These are phyloP conservation scores for Calocybe gambosa DNA, from an alignment of 1,284 basidiomycete species.

Conservation along the genomic window DNA sequence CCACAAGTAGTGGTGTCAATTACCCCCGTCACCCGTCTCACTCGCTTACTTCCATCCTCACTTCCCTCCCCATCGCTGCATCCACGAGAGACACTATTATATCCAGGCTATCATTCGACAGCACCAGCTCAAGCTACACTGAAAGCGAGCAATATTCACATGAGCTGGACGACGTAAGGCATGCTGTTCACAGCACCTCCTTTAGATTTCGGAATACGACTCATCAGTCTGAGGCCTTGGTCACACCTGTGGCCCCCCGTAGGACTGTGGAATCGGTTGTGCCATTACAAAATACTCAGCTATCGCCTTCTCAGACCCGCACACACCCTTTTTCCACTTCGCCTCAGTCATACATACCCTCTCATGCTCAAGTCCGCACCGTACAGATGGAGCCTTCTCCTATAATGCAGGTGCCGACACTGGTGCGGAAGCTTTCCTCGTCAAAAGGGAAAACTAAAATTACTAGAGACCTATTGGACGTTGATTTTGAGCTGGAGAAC, in stretches of 20 bases:
- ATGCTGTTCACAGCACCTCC: constrained; percentile 4
- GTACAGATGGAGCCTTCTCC: constrained; percentile 49
- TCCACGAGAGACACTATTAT: constrained; percentile 49
- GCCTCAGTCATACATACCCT: constrained; percentile 20
- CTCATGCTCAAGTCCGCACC: constrained; percentile 32
- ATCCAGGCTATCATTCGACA: constrained; percentile 46
- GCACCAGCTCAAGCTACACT: constrained; percentile 35
- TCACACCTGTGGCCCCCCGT: constrained; percentile 17
- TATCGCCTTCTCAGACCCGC: constrained; percentile 11
- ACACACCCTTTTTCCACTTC: constrained; percentile 13
- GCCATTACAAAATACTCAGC: not conserved
- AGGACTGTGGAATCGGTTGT: constrained; percentile 4
- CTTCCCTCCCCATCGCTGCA: constrained; percentile 39
- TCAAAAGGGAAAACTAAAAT: constrained; percentile 5
- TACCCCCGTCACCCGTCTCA: constrained; percentile 26
- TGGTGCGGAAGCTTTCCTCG: constrained; percentile 15
- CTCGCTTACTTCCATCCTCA: constrained; percentile 38
- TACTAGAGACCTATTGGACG: constrained; percentile 7
- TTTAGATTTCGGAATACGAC: not conserved
- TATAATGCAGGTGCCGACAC: constrained; percentile 40
- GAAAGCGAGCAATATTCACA: constrained; percentile 31
- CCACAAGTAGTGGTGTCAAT: constrained; percentile 13
- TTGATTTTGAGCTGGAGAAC: constrained; percentile 12
- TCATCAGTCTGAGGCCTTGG: constrained; percentile 3
- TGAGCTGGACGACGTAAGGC: constrained; percentile 38